phyloP scores from a whole-genome alignment of 495 filamentous ascomycete species.

The Darksidea phi region DNA sequence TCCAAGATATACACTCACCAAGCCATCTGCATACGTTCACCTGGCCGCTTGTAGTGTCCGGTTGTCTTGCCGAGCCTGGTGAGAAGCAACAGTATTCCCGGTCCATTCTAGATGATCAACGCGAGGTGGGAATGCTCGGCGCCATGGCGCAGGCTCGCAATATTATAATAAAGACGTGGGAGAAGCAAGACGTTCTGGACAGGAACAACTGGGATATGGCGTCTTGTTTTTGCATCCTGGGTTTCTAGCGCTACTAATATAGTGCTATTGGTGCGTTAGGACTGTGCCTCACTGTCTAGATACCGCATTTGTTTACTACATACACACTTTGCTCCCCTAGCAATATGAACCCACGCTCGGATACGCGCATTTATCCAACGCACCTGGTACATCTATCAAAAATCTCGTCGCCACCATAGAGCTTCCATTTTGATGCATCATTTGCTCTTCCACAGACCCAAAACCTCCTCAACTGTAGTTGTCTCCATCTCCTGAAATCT shows the following conservation, averaged over 20 bases:
- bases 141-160: not conserved
- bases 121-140: slow-evolving; percentile 5
- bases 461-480: slow-evolving; percentile 39
- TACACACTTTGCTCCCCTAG: no score
- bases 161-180: slow-evolving; percentile 6
- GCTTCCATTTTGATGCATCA: not conserved
- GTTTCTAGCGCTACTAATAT: slow-evolving; percentile 5
- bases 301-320: not conserved
- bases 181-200: not conserved
- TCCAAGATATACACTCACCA: slow-evolving; percentile 1
- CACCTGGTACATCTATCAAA: not conserved
- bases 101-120: not conserved
- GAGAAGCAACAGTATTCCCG: slow-evolving; percentile 1
- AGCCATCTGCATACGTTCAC: slow-evolving; percentile 9
- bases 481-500: slow-evolving; percentile 45
- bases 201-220: slow-evolving; percentile 9
- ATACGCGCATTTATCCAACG: no score
- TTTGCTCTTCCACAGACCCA: slow-evolving; percentile 27
- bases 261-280: not conserved
- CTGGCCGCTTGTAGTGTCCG: slow-evolving; percentile 13
- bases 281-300: not conserved
- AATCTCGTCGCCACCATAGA: not conserved
- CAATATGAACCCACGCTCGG: no score
- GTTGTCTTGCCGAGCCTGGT: slow-evolving; percentile 7
- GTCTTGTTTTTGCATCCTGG: slow-evolving; percentile 11